Percentiles rank a stretch among this genome's conserved stretches.
These are phyloP conservation scores for Colletotrichum sublineola DNA, from an alignment of 2,329 filamentous ascomycete genomes.

Conservation along the genomic window DNA sequence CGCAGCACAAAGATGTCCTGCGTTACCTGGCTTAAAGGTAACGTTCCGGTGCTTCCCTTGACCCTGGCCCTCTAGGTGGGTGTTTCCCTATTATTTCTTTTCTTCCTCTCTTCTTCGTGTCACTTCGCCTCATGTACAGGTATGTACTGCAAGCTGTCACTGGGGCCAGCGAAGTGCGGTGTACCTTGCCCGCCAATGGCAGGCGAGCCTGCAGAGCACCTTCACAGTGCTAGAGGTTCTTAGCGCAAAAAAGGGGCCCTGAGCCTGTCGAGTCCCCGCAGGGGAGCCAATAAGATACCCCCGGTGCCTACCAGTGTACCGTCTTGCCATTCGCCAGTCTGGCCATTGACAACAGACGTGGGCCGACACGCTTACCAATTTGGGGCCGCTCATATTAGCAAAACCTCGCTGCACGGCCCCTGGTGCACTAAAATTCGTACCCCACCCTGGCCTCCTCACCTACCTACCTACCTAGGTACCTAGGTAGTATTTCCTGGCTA, in stretches of 20 bases:
- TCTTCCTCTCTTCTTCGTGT: neutral
- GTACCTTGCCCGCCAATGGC: constrained; percentile 25
- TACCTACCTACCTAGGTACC: neutral
- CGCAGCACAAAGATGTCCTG: neutral
- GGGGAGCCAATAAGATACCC: constrained; percentile 28
- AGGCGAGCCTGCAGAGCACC: constrained; percentile 6
- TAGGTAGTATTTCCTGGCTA: constrained; percentile 1
- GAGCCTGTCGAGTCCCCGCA: constrained; percentile 31
- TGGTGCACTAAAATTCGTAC: constrained; percentile 42
- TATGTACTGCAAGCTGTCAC: constrained; percentile 26
- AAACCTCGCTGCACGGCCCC: constrained; percentile 40
- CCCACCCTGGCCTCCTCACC: constrained; percentile 25
- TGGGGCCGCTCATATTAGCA: constrained; percentile 42
- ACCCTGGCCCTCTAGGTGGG: neutral
- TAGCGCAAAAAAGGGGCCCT: constrained; percentile 14
- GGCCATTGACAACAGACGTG: constrained; percentile 29
- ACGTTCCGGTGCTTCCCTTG: neutral
- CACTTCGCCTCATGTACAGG: constrained; percentile 1
- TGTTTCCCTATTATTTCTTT: no score
- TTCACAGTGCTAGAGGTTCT: constrained; percentile 2
- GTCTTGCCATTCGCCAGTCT: constrained; percentile 27
- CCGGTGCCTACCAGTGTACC: constrained; percentile 10
- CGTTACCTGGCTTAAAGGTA: neutral
- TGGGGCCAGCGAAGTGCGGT: constrained; percentile 37
- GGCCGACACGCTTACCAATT: constrained; percentile 44